Conservation (phyloP, 306 rosid genomes). For the Quercus robur region DNA sequence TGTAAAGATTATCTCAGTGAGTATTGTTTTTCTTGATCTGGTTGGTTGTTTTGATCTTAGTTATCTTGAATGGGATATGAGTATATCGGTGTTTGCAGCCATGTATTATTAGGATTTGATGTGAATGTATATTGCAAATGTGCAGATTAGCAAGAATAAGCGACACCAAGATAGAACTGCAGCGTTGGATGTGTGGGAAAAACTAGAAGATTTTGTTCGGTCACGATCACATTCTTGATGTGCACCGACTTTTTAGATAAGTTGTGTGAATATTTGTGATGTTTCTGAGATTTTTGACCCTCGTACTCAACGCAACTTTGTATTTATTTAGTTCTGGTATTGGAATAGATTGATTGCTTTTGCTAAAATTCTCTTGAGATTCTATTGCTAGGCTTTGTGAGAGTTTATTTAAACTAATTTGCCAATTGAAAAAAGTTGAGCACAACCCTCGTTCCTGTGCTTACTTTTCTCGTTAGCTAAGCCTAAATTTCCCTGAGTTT, state of each 20-base stretch:
- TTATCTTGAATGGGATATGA: background rate
- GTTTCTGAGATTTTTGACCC: background rate
- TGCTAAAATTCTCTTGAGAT: background rate
- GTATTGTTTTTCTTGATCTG: constrained; percentile 21
- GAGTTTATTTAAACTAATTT: background rate
- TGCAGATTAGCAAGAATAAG: constrained; percentile 95
- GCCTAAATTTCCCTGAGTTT: background rate
- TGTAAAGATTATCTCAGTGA: constrained; percentile 91
- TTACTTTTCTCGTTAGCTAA: background rate
- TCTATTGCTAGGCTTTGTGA: background rate
- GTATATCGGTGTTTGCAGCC: background rate
- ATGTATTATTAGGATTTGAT: background rate
- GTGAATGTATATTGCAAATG: constrained; percentile 4
- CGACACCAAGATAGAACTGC: constrained; percentile 99
- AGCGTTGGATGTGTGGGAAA: constrained; percentile 98
- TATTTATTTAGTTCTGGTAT: background rate
- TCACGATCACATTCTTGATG: constrained; percentile 88
- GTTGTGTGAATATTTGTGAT: constrained; percentile 13
- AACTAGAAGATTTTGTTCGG: constrained; percentile 88
- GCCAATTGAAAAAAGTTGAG: background rate
- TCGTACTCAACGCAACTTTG: background rate
- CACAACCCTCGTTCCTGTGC: background rate
- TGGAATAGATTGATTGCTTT: background rate
- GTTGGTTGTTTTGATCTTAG: background rate
- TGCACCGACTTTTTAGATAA: constrained; percentile 4